Conservation (phyloP, 2,329 filamentous ascomycete species). For the Lasiodiplodia sp. region DNA sequence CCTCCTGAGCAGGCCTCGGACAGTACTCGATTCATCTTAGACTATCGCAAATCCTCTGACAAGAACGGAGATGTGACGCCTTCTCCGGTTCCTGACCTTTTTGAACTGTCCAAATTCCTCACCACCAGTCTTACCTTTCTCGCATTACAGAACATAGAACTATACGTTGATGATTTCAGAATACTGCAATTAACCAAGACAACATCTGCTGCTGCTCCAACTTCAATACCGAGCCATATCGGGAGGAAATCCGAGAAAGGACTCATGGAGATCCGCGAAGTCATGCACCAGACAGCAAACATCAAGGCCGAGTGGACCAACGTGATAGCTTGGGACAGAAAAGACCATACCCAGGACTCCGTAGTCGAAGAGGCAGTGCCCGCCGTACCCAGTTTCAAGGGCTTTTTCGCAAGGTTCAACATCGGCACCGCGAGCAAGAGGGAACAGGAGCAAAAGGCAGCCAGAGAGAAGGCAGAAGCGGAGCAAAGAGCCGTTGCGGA, state of each 20-base stretch:
- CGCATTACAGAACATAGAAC: conserved; percentile 82
- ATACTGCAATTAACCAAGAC: conserved; percentile 84
- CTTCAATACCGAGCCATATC: conserved; percentile 79
- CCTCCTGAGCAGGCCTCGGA: conserved; percentile 69
- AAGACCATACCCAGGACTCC: conserved; percentile 4
- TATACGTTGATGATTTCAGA: conserved; percentile 88
- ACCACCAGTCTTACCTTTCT: conserved; percentile 97
- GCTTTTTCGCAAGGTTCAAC: conserved; percentile 50
- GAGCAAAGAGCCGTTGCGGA: conserved; percentile 49
- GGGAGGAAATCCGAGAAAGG: conserved; percentile 85
- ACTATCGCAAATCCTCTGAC: conserved; percentile 82
- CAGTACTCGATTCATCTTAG: conserved; percentile 91
- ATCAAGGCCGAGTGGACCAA: conserved; percentile 92
- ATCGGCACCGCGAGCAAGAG: conserved; percentile 50
- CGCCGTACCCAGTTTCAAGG: conserved; percentile 38
- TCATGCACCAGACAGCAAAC: conserved; percentile 86
- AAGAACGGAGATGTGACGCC: conserved; percentile 34
- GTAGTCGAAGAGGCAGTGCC: conserved; percentile 15
- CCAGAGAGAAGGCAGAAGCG: conserved; percentile 47
- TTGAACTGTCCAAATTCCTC: conserved; percentile 89
- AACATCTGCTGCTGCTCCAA: conserved; percentile 75
- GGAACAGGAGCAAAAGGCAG: conserved; percentile 69
- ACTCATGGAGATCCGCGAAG: conserved; percentile 83
- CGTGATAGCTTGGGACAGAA: conserved; percentile 80
- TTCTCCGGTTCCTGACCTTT: conserved; percentile 83